Conservation (phyloP, 495 filamentous ascomycete genomes). For the Chlorociboria aeruginascens region DNA sequence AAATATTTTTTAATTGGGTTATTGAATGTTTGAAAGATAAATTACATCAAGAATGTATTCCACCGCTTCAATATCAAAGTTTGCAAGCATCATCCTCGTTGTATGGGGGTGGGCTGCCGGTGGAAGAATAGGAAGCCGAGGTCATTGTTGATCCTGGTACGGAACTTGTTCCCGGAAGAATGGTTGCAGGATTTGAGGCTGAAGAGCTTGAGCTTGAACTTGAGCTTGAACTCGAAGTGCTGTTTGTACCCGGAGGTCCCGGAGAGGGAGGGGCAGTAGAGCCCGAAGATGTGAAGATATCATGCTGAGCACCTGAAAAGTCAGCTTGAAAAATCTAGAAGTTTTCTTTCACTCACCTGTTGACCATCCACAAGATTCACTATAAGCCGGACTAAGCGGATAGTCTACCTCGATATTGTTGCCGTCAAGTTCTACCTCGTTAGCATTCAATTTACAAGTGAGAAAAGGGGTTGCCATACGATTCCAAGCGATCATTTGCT, state of each 20-base stretch:
- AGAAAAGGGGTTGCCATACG: conserved; percentile 19
- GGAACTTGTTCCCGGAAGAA: too few species aligned
- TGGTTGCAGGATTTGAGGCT: too few species aligned
- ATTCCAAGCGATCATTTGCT: conserved; percentile 43
- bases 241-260: background rate
- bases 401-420: conserved; percentile 27
- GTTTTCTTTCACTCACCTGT: background rate
- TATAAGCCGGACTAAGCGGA: conserved; percentile 26
- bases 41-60: too few species aligned
- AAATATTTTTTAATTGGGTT: too few species aligned
- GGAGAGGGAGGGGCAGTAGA: background rate
- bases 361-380: conserved; percentile 12
- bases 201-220: too few species aligned
- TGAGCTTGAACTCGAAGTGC: too few species aligned
- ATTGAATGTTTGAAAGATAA: too few species aligned
- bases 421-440: conserved; percentile 20
- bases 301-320: conserved; percentile 30
- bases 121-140: too few species aligned
- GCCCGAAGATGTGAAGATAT: conserved; percentile 25
- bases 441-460: background rate
- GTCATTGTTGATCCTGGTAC: too few species aligned
- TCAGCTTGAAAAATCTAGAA: conserved; percentile 16
- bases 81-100: too few species aligned
- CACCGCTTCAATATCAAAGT: too few species aligned
- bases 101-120: too few species aligned